Evolutionary conservation across 352 stramenopile species (phyloP).

Genomic region (Phytopythium oedochilum): DNA sequence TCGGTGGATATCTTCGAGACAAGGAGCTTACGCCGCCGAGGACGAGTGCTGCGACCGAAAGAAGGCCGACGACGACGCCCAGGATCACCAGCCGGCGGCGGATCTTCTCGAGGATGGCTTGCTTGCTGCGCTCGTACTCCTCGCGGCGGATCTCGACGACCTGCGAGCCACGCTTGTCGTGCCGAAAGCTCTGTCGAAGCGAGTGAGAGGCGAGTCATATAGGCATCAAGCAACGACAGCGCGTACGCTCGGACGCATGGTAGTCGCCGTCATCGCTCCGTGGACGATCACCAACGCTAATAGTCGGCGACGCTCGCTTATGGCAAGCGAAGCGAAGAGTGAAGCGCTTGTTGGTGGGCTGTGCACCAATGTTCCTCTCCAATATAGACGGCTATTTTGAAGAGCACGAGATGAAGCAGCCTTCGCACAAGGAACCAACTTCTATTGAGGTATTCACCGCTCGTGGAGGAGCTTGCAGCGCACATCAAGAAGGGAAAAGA

Average conservation of each 20-base stretch:
- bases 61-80: constrained; percentile 42
- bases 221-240: too few relatives aligned
- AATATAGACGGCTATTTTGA: neutral
- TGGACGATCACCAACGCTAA: too few relatives aligned
- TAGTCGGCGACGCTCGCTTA: too few relatives aligned
- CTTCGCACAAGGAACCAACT: neutral
- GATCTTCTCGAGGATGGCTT: constrained; percentile 69
- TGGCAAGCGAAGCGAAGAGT: neutral
- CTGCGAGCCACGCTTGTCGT: constrained; percentile 47
- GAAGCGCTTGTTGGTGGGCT: neutral
- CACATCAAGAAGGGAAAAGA: too few relatives aligned
- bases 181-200: constrained; percentile 68
- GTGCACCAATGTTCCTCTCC: too few relatives aligned
- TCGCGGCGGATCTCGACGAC: constrained; percentile 69
- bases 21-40: constrained; percentile 40
- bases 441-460: neutral
- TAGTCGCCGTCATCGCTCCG: constrained; percentile 25
- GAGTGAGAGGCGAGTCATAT: neutral
- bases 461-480: too few relatives aligned
- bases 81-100: constrained; percentile 55
- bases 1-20: neutral
- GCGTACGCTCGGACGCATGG: constrained; percentile 60
- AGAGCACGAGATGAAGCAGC: neutral
- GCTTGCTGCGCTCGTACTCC: constrained; percentile 73
- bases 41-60: constrained; percentile 36